These are phyloP conservation scores for Quercus robur DNA, from an alignment of 306 rosid genomes.

Conservation along the genomic window DNA sequence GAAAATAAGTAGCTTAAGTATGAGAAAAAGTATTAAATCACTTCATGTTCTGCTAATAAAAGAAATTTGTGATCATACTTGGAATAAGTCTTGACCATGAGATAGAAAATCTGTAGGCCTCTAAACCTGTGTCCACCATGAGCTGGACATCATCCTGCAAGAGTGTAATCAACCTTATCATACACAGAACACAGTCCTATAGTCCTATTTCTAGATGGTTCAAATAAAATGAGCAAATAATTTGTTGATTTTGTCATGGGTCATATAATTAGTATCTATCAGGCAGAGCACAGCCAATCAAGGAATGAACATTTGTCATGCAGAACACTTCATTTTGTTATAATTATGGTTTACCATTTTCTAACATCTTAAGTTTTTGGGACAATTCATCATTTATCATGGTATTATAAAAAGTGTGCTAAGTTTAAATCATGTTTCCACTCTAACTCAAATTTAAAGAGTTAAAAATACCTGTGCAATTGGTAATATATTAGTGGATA, in stretches of 20 bases:
- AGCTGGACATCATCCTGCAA: slow-evolving; percentile 16
- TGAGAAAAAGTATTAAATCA: not conserved
- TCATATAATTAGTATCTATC: not conserved
- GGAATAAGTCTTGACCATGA: slow-evolving; percentile 18
- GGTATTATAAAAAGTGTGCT: no score
- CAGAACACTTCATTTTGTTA: no score
- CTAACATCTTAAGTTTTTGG: no score
- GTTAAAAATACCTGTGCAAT: not conserved
- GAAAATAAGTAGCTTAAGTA: not conserved
- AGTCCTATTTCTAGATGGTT: not conserved
- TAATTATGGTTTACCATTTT: no score
- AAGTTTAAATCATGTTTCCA: no score
- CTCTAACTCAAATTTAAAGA: no score
- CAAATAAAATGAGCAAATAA: not conserved
- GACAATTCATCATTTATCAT: no score
- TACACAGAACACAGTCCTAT: not conserved
- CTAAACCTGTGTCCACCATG: slow-evolving; percentile 10
- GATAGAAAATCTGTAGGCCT: slow-evolving; percentile 17
- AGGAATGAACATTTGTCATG: no score
- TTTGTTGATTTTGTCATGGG: not conserved
- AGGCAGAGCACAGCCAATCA: not conserved
- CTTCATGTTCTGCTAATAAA: not conserved
- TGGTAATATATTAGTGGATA: no score
- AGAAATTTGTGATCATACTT: slow-evolving; percentile 8
- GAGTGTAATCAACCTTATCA: not conserved